Evolutionary conservation across 345 rosid species (phyloP), one percentile per base, ranked within the genome.

Genomic region (Eucalyptus cladocalyx): DNA sequence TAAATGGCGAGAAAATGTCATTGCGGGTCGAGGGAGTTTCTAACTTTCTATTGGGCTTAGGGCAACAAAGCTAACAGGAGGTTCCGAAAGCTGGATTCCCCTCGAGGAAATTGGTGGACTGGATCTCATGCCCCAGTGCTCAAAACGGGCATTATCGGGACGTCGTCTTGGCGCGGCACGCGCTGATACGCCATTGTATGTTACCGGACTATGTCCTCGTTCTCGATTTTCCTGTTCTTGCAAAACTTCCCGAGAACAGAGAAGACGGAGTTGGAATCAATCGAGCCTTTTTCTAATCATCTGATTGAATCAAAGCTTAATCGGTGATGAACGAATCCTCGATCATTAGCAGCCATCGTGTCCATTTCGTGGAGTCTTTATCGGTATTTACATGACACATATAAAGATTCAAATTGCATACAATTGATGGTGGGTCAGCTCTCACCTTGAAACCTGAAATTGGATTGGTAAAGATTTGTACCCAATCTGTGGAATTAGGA

Each of bases 91-190:
- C 89, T 37, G 96, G 97, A 80, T 95, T 96, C 47, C 93, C 91
- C 87, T 96, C 93, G 50, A 95, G 95, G 86, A 97, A 96, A 86
- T 95, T 94, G 3, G 94, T 88, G 8, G 98, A 97, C 30, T 93
- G 94, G 67, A 96, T 96, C 92, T 95, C 94, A 89, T 95, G 96
- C 28, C 28, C 97, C 97, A 17, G 90, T 93, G 2, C 91, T 93
- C 53, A 97, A 88, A 4, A 93, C 91, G 1, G 98, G 93, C 99
- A 97, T 97, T 10, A 92, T 91, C 3, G 97, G 97, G 80, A 95
- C 95, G 90, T 97, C 98, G 88, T 95, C 99, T 90, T 95, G 95
- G 90, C 62, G 94, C 28, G 98, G 99, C 85, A 89, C 92, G 88
- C 94, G 97, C 90, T 95, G 97, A 89, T 94, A 92, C 80, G 97